Percentiles rank a stretch among this genome's conserved stretches.
phyloP scores from a whole-genome alignment of 2,329 filamentous ascomycete genomes.

The Aspergillus sp. region DNA sequence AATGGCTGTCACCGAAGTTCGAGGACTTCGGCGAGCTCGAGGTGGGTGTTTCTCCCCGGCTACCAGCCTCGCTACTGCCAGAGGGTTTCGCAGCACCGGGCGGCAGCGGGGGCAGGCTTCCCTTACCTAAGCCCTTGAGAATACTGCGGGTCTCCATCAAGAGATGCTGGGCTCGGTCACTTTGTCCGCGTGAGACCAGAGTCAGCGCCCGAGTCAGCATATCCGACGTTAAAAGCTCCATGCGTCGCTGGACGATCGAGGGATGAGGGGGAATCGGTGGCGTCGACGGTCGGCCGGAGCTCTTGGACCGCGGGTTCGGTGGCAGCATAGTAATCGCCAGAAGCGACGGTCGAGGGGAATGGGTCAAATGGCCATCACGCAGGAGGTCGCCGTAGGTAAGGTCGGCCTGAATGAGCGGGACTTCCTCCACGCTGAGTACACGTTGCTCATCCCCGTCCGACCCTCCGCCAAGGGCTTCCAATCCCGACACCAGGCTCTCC shows the following conservation, averaged over 20 bases:
- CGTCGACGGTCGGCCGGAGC: conserved; percentile 51
- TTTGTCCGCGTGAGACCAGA: conserved; percentile 84
- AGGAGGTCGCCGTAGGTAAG: conserved; percentile 91
- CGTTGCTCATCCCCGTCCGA: conserved; percentile 84
- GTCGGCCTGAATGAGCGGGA: conserved; percentile 92
- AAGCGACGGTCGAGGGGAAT: conserved; percentile 84
- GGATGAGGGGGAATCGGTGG: conserved; percentile 94
- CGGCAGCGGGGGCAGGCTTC: conserved; percentile 85
- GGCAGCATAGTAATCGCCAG: conserved; percentile 93
- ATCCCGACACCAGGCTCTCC: conserved; percentile 93
- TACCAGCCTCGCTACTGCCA: conserved; percentile 43
- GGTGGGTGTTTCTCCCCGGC: conserved; percentile 37
- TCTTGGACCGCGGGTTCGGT: conserved; percentile 62
- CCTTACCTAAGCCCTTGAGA: conserved; percentile 92
- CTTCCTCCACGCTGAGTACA: conserved; percentile 83
- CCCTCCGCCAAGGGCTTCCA: conserved; percentile 88
- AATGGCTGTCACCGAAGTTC: conserved; percentile 33
- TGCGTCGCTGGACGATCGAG: conserved; percentile 89
- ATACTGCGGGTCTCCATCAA: conserved; percentile 93
- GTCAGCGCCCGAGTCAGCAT: conserved; percentile 94
- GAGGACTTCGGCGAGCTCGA: conserved; percentile 40
- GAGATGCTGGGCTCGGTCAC: conserved; percentile 89
- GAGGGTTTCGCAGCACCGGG: conserved; percentile 46
- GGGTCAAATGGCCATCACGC: conserved; percentile 79
- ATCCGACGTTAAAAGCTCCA: conserved; percentile 96